Base-by-base conservation (phyloP, 176 grass and related monocot species). In the Triticum dicoccoides region DNA sequence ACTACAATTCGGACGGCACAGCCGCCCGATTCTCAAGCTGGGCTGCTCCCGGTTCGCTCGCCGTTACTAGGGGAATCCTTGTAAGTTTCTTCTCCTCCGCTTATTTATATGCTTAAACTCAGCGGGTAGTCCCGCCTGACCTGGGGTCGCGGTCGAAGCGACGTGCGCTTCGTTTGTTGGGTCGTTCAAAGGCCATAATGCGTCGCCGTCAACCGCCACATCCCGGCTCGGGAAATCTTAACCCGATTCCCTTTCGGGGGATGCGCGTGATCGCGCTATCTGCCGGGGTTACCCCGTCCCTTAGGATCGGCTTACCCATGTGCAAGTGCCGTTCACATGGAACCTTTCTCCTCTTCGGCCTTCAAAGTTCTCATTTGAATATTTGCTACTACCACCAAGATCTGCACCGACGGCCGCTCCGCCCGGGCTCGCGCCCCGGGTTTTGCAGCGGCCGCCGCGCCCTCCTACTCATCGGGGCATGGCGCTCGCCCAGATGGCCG, bases 251-350 rank as follows among this genome's bases (percentile, higher is more conserved):
- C 87, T 89, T 87, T 89, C 76, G 54, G 81, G 82, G 65, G 21
- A 77, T 82, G 37, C 77, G 62, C 77, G 37, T 20, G 21, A 35
- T 84, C 66, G 62, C 62, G 80, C 80, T 77, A 29, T 89, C 84
- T 70, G 84, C 88, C 85, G 82, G 85, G 88, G 82, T 89, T 94
- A 75, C 89, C 92, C 89, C 87, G 59, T 87, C 92, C 85, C 88
- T 90, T 93, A 90, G 82, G 83, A 93, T 93, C 82, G 86, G 78
- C 91, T 90, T 84, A 88, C 89, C 89, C 89, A 91, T 91, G 86
- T 92, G 90, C 90, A 88, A 91, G 90, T 91, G 86, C 70, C 86
- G 71, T 91, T 91, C 90, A 91, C 86, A 91, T 91, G 90, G 90
- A 91, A 91, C 90, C 90, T 88, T 91, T 90, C 89, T 83, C 89